phyloP scores from a whole-genome alignment of 306 rosid species.

The Cicer judaicum region DNA sequence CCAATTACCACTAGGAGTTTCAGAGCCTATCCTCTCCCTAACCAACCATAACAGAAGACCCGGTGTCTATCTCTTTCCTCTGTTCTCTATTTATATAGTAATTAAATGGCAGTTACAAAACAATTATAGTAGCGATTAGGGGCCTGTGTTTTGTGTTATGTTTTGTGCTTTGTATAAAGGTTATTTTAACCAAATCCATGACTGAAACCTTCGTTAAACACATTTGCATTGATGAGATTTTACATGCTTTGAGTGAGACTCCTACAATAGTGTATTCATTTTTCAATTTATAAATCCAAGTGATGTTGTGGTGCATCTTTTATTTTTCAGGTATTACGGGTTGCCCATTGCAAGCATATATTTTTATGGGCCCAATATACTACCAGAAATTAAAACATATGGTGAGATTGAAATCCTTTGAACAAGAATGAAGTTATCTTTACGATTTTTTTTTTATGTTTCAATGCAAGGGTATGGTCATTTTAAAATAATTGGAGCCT shows the following conservation, averaged over 20 bases:
- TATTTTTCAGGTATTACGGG: conserved; percentile 81
- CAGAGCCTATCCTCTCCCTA: no score
- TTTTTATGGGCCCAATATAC: conserved; percentile 99
- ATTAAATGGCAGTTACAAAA: no score
- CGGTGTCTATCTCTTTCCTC: no score
- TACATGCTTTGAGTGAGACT: conserved; percentile 24
- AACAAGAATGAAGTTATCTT: not conserved
- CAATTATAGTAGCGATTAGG: not conserved
- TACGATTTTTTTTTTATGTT: not conserved
- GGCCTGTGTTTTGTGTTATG: not conserved
- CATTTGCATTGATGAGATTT: conserved; percentile 7
- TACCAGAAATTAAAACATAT: conserved; percentile 95
- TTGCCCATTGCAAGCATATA: conserved; percentile 93
- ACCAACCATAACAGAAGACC: no score
- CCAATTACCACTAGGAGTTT: no score
- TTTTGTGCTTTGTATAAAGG: not conserved
- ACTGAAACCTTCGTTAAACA: not conserved
- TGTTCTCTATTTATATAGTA: no score
- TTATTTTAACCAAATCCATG: conserved; percentile 5
- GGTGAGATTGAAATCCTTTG: conserved; percentile 59
- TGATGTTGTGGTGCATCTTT: conserved; percentile 31
- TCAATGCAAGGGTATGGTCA: not conserved
- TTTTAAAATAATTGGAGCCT: conserved; percentile 11
- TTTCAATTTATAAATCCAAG: conserved; percentile 2
- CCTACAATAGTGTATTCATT: conserved; percentile 20